A percentile compares a stretch with the other conserved stretches of the same genome.
These are phyloP conservation scores for Amylostereum chailletii DNA, from an alignment of 1,284 basidiomycete species.

Conservation along the genomic window DNA sequence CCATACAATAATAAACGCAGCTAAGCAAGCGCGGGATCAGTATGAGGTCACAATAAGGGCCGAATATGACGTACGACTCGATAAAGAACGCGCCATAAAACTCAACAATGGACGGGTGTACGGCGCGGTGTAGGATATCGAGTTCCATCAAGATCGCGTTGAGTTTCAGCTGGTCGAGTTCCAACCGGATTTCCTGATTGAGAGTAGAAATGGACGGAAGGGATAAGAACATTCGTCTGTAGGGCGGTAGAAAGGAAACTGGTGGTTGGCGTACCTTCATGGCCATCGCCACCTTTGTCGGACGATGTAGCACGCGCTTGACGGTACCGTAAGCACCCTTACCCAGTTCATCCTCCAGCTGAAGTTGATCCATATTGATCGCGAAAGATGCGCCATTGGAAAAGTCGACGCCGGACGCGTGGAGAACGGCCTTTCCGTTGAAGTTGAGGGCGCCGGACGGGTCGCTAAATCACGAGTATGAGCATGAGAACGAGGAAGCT, in stretches of 20 bases:
- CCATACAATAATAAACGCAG: constrained; percentile 99
- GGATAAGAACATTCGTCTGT: not conserved
- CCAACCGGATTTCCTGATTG: constrained; percentile 90
- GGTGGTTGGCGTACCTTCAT: constrained; percentile 74
- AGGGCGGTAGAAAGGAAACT: too few species aligned
- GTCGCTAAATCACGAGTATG: constrained; percentile 45
- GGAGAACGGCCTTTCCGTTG: constrained; percentile 86
- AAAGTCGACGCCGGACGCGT: constrained; percentile 92
- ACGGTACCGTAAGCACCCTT: constrained; percentile 97
- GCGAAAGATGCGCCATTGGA: constrained; percentile 87
- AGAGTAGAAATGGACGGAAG: constrained; percentile 6
- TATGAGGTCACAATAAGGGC: too few species aligned
- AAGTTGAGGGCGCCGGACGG: constrained; percentile 93
- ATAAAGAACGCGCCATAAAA: constrained; percentile 99
- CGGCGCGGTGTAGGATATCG: constrained; percentile 92
- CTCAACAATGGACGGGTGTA: constrained; percentile 89
- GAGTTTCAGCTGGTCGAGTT: constrained; percentile 90
- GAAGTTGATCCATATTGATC: constrained; percentile 94
- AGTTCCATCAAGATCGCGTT: constrained; percentile 98
- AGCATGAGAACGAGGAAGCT: too few species aligned
- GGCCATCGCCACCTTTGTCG: constrained; percentile 94
- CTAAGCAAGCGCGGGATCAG: constrained; percentile 24
- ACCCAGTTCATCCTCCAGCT: constrained; percentile 88
- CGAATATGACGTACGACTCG: constrained; percentile 32
- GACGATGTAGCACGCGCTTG: constrained; percentile 89